These are phyloP conservation scores for Heracleum sosnowskyi DNA, from an alignment of 129 eudicot genomes.

Conservation along the genomic window DNA sequence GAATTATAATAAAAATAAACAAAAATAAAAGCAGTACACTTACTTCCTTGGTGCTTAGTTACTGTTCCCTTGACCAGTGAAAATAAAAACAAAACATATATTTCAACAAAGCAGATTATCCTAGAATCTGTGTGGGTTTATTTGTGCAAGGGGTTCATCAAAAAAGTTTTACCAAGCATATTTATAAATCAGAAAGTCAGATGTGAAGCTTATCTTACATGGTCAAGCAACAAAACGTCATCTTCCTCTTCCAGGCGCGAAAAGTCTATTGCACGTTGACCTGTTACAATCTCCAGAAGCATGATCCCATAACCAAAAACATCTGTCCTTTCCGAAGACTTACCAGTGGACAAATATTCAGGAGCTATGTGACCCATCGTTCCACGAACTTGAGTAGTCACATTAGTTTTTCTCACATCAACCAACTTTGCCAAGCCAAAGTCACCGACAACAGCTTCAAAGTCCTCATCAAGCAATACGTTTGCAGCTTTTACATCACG, in stretches of 20 bases:
- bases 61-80: not conserved
- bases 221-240: conserved; percentile 95
- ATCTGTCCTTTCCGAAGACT: conserved; percentile 93
- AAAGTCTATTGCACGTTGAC: conserved; percentile 95
- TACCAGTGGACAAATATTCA: conserved; percentile 96
- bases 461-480: conserved; percentile 84
- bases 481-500: conserved; percentile 98
- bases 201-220: conserved; percentile 44
- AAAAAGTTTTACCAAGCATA: not conserved
- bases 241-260: conserved; percentile 97
- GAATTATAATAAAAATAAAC: no score
- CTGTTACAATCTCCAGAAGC: conserved; percentile 93
- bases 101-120: not conserved
- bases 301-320: conserved; percentile 94
- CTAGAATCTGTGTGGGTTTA: not conserved
- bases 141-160: no score
- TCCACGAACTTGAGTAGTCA: conserved; percentile 97
- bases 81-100: no score
- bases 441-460: conserved; percentile 99
- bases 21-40: not conserved
- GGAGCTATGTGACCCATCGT: conserved; percentile 99
- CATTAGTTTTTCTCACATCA: conserved; percentile 90
- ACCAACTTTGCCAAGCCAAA: conserved; percentile 94
- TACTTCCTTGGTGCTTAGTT: not conserved
- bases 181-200: not conserved